Base-by-base conservation (phyloP, 768 basidiomycete genomes). In the Tricholoma terreum region DNA sequence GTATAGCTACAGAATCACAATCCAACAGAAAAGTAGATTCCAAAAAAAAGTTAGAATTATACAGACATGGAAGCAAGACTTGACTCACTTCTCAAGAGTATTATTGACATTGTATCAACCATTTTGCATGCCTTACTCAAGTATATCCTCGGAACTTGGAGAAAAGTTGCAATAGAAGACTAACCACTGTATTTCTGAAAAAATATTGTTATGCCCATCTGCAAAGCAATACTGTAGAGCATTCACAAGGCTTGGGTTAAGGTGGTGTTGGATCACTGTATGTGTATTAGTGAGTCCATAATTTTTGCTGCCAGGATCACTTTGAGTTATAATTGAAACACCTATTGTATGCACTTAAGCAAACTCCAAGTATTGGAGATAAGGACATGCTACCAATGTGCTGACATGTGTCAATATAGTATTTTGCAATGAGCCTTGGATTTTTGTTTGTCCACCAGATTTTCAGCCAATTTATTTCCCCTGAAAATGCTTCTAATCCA, bases 161-260 rank as follows among this genome's bases (percentile, higher is more conserved):
- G 71, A 63, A 45, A 72, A 80, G 0, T 62, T 58, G 0, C 64
- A 55, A 0, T 67, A 67, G 0, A 77, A 51, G 8, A 69, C 63
- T 0, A 73, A 73, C 77, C 78, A 80, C 0, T 58, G 58, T 5
- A 74, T 73, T 50, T 80, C 74, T 0, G 73, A 70, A 59, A 70
- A 72, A 10, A 78, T 65, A n/a, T n/a, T n/a, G n/a, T n/a, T n/a
- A n/a, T n/a, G n/a, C n/a, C n/a, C n/a, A n/a, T n/a, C n/a, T n/a
- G 69, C 74, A 64, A 72, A 78, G 0, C 65, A 57, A 55, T 80
- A 75, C 43, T 78, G 77, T 0, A 77, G 54, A 2, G 70, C 74
- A 0, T 65, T 73, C 0, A 6, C 1, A 0, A 79, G 56, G 57
- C 0, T 33, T 0, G 73, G 69, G 42, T 80, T 73, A 8, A 71